These are phyloP conservation scores for Mrakia blollopis DNA, from an alignment of 768 basidiomycete species.

Conservation along the genomic window DNA sequence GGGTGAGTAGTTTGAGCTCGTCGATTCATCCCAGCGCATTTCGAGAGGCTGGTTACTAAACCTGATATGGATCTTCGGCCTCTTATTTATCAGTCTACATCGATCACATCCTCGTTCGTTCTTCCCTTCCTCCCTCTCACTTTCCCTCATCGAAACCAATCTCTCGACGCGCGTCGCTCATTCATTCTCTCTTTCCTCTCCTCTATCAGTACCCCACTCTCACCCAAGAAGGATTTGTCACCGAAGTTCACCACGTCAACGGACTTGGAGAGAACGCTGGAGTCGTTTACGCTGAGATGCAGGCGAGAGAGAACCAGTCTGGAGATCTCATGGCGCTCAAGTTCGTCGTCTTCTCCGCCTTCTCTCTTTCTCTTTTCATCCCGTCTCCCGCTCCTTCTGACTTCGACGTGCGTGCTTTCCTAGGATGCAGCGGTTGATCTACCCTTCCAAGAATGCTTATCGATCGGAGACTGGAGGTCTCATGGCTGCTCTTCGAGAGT, in stretches of 20 bases:
- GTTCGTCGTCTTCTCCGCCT: slow-evolving; percentile 48
- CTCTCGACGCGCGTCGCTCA: neutral
- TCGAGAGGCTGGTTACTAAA: neutral
- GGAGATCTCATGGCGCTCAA: slow-evolving; percentile 82
- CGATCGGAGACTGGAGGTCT: slow-evolving; percentile 95
- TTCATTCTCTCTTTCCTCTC: neutral
- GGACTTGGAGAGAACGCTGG: slow-evolving; percentile 84
- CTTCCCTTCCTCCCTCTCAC: neutral
- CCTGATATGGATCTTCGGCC: neutral
- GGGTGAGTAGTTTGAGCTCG: neutral
- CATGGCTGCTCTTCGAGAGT: slow-evolving; percentile 79
- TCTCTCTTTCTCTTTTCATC: neutral
- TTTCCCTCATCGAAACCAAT: neutral
- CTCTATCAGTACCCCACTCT: slow-evolving; percentile 76
- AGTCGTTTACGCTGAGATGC: slow-evolving; percentile 90
- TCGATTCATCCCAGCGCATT: too few species aligned
- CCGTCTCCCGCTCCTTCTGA: slow-evolving; percentile 20
- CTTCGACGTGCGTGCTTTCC: slow-evolving; percentile 3
- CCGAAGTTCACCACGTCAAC: slow-evolving; percentile 83
- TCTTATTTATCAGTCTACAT: slow-evolving; percentile 61
- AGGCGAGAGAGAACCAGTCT: slow-evolving; percentile 88
- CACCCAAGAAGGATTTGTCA: slow-evolving; percentile 71
- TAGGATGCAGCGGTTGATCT: slow-evolving; percentile 73
- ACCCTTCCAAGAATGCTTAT: slow-evolving; percentile 78
- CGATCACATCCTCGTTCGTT: slow-evolving; percentile 56